Evolutionary conservation across 495 filamentous ascomycete genomes (phyloP), one percentile per base, ranked within the genome.

Genomic region (Talaromyces thailandensis): DNA sequence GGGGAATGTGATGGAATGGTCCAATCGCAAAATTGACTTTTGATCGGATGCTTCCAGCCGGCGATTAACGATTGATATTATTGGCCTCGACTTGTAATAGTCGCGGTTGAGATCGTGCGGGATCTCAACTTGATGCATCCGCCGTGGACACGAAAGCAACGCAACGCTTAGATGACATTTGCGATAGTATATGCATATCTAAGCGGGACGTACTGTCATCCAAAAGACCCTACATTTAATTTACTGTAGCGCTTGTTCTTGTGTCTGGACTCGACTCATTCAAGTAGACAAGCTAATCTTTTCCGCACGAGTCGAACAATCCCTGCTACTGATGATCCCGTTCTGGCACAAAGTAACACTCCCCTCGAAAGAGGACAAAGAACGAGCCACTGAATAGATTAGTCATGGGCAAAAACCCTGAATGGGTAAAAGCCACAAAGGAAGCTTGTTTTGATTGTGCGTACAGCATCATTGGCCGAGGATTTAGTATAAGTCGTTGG

Each of bases 61-160:
- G 58, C 58, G 58, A 60, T 60, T 60, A 60, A 60, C 12, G 23
- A 29, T 45, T 4, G n/a, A 43, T 60, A 25, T 60, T 7, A 60
- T 60, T 60, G 58, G 58, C n/a, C 6, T 55, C 11, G 51, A 7
- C 40, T 7, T 58, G 56, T 26, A 45, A 37, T 45, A 25, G 16
- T 60, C 35, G 58, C 58, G 37, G 58, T 25, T 60, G 58, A 45
- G 58, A 60, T 60, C 58, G 58, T 43, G 51, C 51, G 51, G 48
- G 26, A 55, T 55, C 51, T 55, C 4, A 26, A 55, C 28, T 28
- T 14, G 51, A 25, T 55, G 51, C 51, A 26, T 55, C 37, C n/a
- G 32, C 29, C 18, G 7, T 37, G 25, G 56, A 16, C 56, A 58
- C 29, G 29, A 21, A 8, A 23, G 31, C 56, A 32, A 21, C 28